Base-by-base conservation (phyloP, 1,284 basidiomycete species). In the Vanrija sp. region DNA sequence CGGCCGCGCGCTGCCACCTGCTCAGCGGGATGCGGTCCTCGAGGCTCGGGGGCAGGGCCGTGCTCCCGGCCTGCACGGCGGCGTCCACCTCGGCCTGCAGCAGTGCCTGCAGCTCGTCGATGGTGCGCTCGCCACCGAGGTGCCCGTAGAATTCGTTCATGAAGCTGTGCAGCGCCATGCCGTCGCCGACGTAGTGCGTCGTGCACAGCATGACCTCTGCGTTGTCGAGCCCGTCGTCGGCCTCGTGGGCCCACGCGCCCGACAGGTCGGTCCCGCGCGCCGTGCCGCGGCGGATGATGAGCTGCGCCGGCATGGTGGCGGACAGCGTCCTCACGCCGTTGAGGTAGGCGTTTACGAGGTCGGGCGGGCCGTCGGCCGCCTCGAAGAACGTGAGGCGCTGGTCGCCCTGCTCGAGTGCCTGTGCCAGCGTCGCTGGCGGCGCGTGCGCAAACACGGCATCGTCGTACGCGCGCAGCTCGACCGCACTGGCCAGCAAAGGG, bases 181-280 rank as follows among this genome's bases (percentile, higher is more conserved):
- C 86, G 66, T 89, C 87, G 9, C 86, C 86, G 38, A 88, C 69
- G 69, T 84, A 88, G 64, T 88, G 87, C 10, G 85, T 81, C 4
- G 85, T 83, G 63, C 83, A 84, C 27, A 89, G 79, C 46, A 86
- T 71, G 46, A 85, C 67, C 64, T 87, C 49, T 24, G 31, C 8
- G 27, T 39, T 37, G 41, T 25, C 24, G 14, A 42, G 25, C 20
- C 53, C 42, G 15, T 49, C 44, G 25, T 27, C 42, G 5, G 5
- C 42, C 19, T 20, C 22, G 36, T 44, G 45, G 12, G 36, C 38
- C 15, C 49, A 48, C 1, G 38, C 38, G 14, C 36, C 49, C 14
- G 14, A 10, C 20, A 38, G 44, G 22, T 35, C 25, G 19, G 16
- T 18, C 2, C 20, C 24, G 15, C 36, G 46, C 15, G 16, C 84